Conservation (phyloP, 768 basidiomycete species). For the Xerocomellus chrysenteron region DNA sequence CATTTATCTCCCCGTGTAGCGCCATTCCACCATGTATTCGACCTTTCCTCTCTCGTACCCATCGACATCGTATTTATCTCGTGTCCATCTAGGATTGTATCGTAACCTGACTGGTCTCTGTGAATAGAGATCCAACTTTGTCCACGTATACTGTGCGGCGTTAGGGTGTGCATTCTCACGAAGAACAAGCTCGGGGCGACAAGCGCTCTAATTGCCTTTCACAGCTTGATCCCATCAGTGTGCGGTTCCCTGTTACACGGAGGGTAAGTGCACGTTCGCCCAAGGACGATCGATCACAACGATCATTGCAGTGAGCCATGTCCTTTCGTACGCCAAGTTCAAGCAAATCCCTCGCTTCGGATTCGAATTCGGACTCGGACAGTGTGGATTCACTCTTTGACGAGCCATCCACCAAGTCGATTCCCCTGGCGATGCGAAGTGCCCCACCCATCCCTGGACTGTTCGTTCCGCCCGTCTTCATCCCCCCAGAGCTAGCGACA, state of each 20-base stretch:
- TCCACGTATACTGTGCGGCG: background rate
- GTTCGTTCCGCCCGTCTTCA: conserved; percentile 50
- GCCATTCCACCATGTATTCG: background rate
- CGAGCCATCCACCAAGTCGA: conserved; percentile 27
- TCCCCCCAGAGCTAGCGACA: conserved; percentile 54
- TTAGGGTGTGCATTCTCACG: conserved; percentile 22
- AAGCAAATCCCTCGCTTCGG: background rate
- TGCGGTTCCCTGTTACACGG: background rate
- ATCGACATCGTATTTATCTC: background rate
- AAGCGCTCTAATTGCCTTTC: background rate
- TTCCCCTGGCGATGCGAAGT: conserved; percentile 30
- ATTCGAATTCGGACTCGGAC: conserved; percentile 21
- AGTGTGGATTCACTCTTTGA: conserved; percentile 52
- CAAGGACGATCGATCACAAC: background rate
- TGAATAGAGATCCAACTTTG: background rate
- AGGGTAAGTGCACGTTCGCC: conserved; percentile 7
- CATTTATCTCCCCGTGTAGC: background rate
- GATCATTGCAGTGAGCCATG: conserved; percentile 8
- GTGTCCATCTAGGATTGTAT: background rate
- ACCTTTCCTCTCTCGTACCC: no score
- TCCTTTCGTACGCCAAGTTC: background rate
- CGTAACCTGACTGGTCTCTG: no score
- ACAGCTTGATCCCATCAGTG: conserved; percentile 4
- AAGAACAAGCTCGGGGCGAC: background rate
- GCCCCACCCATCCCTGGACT: conserved; percentile 65